Conservation (phyloP, 139 green algal species). For the Chloropicon primus region DNA sequence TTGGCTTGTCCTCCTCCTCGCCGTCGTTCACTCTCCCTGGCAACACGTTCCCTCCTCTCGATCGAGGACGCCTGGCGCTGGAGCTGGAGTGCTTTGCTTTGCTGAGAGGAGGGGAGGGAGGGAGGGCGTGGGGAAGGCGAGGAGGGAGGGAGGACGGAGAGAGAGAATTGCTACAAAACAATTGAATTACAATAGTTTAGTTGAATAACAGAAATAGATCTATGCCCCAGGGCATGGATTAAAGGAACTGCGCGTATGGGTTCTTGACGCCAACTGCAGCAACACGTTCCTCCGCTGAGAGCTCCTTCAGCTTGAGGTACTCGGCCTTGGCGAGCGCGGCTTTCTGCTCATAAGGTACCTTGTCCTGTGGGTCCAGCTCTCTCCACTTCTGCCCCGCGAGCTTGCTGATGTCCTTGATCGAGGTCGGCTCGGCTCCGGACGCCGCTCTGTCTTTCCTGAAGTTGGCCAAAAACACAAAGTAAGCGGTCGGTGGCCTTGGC, state of each 20-base stretch:
- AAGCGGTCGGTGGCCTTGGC: background rate
- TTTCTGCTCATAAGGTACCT: background rate
- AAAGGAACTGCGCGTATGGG: background rate
- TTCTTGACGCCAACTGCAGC: background rate
- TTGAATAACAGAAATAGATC: too few relatives aligned
- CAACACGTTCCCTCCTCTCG: too few relatives aligned
- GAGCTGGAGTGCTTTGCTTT: too few relatives aligned
- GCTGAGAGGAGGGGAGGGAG: too few relatives aligned
- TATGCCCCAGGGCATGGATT: too few relatives aligned
- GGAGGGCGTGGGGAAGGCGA: too few relatives aligned
- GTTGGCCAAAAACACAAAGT: background rate
- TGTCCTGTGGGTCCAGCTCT: background rate
- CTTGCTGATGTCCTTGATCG: background rate
- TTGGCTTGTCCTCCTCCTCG: too few relatives aligned
- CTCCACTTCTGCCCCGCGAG: background rate
- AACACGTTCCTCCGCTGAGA: background rate
- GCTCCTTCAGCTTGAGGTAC: background rate
- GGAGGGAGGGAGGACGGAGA: too few relatives aligned
- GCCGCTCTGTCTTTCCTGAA: background rate
- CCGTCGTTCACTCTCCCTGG: too few relatives aligned
- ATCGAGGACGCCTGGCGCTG: too few relatives aligned
- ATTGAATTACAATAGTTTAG: too few relatives aligned
- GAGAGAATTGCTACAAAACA: too few relatives aligned
- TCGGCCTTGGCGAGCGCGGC: background rate
- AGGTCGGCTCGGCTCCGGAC: background rate